phyloP scores from a whole-genome alignment of 2,329 filamentous ascomycete species.

The Rasamsonia emersonii region DNA sequence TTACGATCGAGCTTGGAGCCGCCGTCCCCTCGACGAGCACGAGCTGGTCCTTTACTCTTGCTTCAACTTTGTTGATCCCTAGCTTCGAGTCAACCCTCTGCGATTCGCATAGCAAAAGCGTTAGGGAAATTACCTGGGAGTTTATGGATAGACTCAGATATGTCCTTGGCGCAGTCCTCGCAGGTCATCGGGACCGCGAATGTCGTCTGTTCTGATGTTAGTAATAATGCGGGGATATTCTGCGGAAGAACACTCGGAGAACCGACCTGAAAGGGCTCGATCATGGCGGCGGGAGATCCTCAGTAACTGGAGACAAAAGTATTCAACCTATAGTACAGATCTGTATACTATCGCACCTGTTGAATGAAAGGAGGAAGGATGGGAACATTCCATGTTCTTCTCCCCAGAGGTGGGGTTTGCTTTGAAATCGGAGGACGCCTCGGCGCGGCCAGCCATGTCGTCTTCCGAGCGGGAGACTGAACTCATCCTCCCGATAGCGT shows the following conservation, averaged over 20 bases:
- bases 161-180: constrained; percentile 76
- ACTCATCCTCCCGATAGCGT: too few species aligned
- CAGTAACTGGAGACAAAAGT: background rate
- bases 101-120: background rate
- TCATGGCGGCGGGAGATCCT: constrained; percentile 21
- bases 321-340: too few species aligned
- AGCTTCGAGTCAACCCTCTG: constrained; percentile 5
- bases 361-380: background rate
- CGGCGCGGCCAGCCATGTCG: too few species aligned
- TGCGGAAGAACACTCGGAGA: constrained; percentile 5
- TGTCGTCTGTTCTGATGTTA: constrained; percentile 55
- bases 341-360: too few species aligned
- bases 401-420: too few species aligned
- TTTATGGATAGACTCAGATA: constrained; percentile 69
- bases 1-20: constrained; percentile 79
- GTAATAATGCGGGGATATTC: constrained; percentile 6
- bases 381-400: too few species aligned
- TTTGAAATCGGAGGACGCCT: too few species aligned
- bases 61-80: constrained; percentile 78
- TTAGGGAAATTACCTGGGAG: constrained; percentile 48
- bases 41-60: constrained; percentile 72
- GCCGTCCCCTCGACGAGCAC: constrained; percentile 81
- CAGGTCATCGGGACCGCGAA: constrained; percentile 94
- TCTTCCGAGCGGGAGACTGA: too few species aligned
- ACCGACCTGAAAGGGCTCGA: constrained; percentile 40